Evolutionary conservation across 148 eudicot species (phyloP), one percentile per base, ranked within the genome.

Genomic region (Nepenthes mirabilis): DNA sequence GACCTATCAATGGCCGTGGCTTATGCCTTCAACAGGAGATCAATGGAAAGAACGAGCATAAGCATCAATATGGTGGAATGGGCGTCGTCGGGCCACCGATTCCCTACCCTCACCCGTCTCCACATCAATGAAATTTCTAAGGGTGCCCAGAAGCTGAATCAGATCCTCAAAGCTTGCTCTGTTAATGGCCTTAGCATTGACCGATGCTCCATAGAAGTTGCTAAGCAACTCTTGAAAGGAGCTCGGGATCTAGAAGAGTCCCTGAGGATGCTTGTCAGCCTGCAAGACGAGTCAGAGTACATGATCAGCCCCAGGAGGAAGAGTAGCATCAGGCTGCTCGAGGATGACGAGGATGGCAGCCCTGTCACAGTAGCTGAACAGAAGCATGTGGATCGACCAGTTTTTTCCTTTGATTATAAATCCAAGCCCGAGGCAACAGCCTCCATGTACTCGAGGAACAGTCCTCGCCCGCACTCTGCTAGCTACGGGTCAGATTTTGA

Each of bases 181-280:
- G 11, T 11, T n/a, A 75, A 70, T 47, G 87, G 82, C 58, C 52
- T 74, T 9, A 76, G 61, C 54, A 56, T 77, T 9, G 77, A 80
- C 53, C 63, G 77, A 14, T 68, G 80, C 56, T 82, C 96, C 0
- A 64, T 80, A 57, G 85, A 88, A 59, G 74, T 89, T 0, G 96
- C 95, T 50, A 77, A 71, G 65, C 85, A 93, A 36, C 70, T 93
- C 36, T 63, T 88, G 72, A 84, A 84, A 77, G 96, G 99, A 11
- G 91, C 96, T 2, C 70, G 69, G 62, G 89, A 89, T 60, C 64
- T 93, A 75, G 95, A 93, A 72, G 89, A 89, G 64, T 82, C 95
- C 9, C 57, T 93, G 47, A 75, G 74, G 52, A 86, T 86, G 95
- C 91, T 93, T 47, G 95, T 79, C 43, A 84, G 73, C 66, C 61